Evolutionary conservation across 2,329 filamentous ascomycete species (phyloP).

Genomic region (Podosphaera aphanis): DNA sequence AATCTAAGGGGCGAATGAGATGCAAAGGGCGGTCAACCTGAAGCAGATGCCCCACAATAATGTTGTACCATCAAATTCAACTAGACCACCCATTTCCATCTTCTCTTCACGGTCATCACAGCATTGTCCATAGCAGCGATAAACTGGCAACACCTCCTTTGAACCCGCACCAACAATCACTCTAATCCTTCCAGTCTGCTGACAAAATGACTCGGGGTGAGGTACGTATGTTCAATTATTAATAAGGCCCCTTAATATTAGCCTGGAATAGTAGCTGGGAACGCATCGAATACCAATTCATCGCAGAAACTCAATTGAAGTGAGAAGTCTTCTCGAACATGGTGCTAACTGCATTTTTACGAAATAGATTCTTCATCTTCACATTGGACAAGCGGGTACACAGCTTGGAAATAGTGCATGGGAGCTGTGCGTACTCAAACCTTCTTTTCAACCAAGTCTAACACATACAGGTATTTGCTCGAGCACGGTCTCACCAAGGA

Average conservation of each 20-base stretch:
- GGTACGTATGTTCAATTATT: background rate
- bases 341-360: background rate
- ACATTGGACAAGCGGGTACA: slow-evolving; percentile 43
- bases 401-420: slow-evolving; percentile 46
- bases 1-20: background rate
- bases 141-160: background rate
- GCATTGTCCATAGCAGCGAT: background rate
- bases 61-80: background rate
- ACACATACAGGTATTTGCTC: slow-evolving; percentile 30
- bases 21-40: background rate
- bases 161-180: background rate
- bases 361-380: slow-evolving; percentile 36
- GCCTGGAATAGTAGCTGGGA: background rate
- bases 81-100: background rate
- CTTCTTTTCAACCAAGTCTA: slow-evolving; percentile 2
- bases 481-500: slow-evolving; percentile 40
- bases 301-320: background rate
- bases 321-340: no score
- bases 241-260: background rate
- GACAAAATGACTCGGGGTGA: background rate
- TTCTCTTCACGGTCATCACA: background rate
- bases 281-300: background rate
- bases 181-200: background rate
- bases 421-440: slow-evolving; percentile 32
- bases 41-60: background rate